Base-by-base conservation (phyloP, 2,329 filamentous ascomycete species). In the Aureobasidium sp. region DNA sequence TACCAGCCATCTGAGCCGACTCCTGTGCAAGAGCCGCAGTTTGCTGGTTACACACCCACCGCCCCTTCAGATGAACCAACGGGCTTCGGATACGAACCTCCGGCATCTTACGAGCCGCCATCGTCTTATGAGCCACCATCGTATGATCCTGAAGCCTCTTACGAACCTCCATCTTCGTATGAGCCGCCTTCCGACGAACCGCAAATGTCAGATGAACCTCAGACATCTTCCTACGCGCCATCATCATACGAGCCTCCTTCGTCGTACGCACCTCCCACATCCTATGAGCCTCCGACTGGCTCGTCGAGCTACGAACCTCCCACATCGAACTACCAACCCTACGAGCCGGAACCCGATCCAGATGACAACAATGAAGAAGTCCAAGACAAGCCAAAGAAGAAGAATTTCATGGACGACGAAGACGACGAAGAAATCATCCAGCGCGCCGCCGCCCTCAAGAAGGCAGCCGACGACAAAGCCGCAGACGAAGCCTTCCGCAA, bases 401-500 rank as follows among this genome's bases (percentile, higher is more conserved):
- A 89, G 72, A 85, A 84, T 25, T 86, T 91, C 68, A 89, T 94
- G 82, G 87, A 93, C 69, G 88, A 93, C 66, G 88, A 91, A 14
- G 89, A 90, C 27, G 86, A 87, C 66, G 84, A 89, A 63, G 81
- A 89, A 47, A 78, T 84, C 36, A 77, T 78, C 7, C 71, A 76
- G 42, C 78, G 79, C 37, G 82, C 81, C 47, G 77, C 83, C 1
- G 77, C 80, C 2, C 74, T 82, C 58, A 81, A 78, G 42, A 70
- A 70, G 45, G 64, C 69, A 17, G 67, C 69, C 49, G 76, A 76
- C 69, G 90, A 95, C 69, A 82, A 84, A 27, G 88, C 91, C 73
- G 91, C 92, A 52, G 88, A 91, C 62, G 92, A 95, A 69, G 86
- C 91, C 72, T 90, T 97, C 79, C 84, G 86, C 61, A 91, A 87